Conservation (phyloP, 2,329 filamentous ascomycete genomes). For the Camillea tinctor region DNA sequence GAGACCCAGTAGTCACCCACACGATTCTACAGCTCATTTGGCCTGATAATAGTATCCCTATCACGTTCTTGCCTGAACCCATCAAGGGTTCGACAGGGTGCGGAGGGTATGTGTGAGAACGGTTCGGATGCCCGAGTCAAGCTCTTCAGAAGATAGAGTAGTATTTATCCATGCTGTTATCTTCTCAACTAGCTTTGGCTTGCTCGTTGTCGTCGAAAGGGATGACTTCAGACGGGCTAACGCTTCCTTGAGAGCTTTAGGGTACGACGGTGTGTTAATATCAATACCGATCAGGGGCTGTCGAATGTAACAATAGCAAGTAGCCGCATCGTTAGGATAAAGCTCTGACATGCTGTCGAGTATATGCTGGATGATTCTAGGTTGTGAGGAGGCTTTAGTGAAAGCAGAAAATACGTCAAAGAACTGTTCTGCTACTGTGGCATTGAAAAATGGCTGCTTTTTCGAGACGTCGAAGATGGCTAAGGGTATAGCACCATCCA, state of each 20-base stretch:
- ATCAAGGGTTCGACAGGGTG: constrained; percentile 27
- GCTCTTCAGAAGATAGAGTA: constrained; percentile 46
- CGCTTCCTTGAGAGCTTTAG: constrained; percentile 64
- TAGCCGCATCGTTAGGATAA: constrained; percentile 60
- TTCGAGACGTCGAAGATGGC: constrained; percentile 87
- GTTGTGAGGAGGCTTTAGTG: constrained; percentile 60
- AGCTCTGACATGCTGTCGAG: constrained; percentile 60
- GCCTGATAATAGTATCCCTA: background rate
- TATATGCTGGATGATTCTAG: constrained; percentile 71
- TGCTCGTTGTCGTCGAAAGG: constrained; percentile 46
- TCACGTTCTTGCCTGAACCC: background rate
- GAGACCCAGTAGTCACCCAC: constrained; percentile 14
- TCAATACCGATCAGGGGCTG: constrained; percentile 67
- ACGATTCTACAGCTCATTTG: background rate
- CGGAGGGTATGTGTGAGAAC: constrained; percentile 53
- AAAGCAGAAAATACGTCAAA: constrained; percentile 79
- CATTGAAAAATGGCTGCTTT: constrained; percentile 70
- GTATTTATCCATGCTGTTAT: constrained; percentile 53
- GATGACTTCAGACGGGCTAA: constrained; percentile 60
- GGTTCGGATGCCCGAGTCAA: constrained; percentile 55
- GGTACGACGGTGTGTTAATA: constrained; percentile 66
- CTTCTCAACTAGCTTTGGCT: constrained; percentile 45
- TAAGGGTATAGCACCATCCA: constrained; percentile 89
- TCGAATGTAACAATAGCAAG: constrained; percentile 69
- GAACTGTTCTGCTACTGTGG: constrained; percentile 69